These are phyloP conservation scores for Lithohypha guttulata DNA, from an alignment of 2,329 filamentous ascomycete species.

Conservation along the genomic window DNA sequence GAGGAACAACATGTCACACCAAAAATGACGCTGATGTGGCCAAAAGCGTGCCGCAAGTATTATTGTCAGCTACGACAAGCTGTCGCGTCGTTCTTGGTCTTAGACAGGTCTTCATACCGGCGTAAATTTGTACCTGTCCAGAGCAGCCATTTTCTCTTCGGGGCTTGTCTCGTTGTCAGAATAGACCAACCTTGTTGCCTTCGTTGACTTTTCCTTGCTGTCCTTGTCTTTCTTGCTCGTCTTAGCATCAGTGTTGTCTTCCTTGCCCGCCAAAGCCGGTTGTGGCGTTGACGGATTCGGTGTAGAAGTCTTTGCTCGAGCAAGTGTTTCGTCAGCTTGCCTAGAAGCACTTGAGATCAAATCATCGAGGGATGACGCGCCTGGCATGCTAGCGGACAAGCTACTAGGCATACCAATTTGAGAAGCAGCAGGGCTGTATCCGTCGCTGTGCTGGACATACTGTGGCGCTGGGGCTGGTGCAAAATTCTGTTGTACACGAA, in stretches of 20 bases:
- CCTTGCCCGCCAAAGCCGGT: conserved; percentile 19
- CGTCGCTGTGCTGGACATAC: conserved; percentile 2
- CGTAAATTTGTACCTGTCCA: conserved; percentile 68
- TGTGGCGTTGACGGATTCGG: conserved; percentile 12
- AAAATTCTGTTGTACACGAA: conserved; percentile 28
- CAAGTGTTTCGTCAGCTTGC: conserved; percentile 29
- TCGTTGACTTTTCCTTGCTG: conserved; percentile 55
- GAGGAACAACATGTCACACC: too few relatives aligned
- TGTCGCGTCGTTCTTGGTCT: too few relatives aligned
- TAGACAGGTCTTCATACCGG: too few relatives aligned
- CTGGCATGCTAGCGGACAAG: conserved; percentile 25
- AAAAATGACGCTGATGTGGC: background rate
- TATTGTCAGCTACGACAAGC: too few relatives aligned
- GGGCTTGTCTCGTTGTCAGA: conserved; percentile 68
- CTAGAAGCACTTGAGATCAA: conserved; percentile 40
- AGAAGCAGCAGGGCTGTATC: conserved; percentile 9
- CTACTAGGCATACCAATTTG: conserved; percentile 6
- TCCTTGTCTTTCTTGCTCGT: conserved; percentile 50
- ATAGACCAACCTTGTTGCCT: conserved; percentile 63
- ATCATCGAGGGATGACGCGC: conserved; percentile 40
- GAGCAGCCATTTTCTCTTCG: conserved; percentile 76
- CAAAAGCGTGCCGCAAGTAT: background rate
- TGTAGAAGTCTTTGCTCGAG: conserved; percentile 25
- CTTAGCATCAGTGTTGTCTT: conserved; percentile 46
- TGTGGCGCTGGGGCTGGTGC: conserved; percentile 11